Percentiles rank a stretch among this genome's conserved stretches.
These are phyloP conservation scores for Botryotinia convoluta DNA, from an alignment of 2,329 filamentous ascomycete genomes.

Conservation along the genomic window DNA sequence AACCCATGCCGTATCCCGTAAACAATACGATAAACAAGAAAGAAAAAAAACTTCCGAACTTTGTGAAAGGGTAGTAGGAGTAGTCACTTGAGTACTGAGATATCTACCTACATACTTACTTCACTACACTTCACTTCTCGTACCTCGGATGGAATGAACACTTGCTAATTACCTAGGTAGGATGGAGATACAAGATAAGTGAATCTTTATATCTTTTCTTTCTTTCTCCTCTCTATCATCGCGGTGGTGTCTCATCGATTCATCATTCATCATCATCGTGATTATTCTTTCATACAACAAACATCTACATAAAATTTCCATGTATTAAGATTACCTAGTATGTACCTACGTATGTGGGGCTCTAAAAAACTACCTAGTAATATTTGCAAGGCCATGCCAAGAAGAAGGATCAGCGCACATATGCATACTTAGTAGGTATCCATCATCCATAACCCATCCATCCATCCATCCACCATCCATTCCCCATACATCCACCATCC, in stretches of 20 bases:
- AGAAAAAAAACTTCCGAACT: background rate
- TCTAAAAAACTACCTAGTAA: background rate
- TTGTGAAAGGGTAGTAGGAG: background rate
- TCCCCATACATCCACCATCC: background rate
- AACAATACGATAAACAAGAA: background rate
- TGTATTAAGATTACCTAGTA: background rate
- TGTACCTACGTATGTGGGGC: background rate
- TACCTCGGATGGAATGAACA: background rate
- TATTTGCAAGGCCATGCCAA: conserved; percentile 1
- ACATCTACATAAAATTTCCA: background rate
- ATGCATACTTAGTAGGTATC: background rate
- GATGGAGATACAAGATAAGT: background rate
- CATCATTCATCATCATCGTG: too few species aligned
- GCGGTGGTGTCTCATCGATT: too few species aligned
- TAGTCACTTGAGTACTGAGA: background rate
- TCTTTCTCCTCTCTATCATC: too few species aligned
- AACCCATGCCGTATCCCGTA: background rate
- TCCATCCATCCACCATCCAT: background rate
- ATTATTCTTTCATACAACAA: too few species aligned
- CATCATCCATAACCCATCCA: background rate
- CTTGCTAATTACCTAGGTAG: background rate
- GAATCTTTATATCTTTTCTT: background rate
- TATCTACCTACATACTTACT: background rate
- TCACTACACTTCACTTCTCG: background rate
- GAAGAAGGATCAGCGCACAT: background rate